Evolutionary conservation across 2,329 filamentous ascomycete genomes (phyloP).

Genomic region (Pseudogymnoascus sp.): DNA sequence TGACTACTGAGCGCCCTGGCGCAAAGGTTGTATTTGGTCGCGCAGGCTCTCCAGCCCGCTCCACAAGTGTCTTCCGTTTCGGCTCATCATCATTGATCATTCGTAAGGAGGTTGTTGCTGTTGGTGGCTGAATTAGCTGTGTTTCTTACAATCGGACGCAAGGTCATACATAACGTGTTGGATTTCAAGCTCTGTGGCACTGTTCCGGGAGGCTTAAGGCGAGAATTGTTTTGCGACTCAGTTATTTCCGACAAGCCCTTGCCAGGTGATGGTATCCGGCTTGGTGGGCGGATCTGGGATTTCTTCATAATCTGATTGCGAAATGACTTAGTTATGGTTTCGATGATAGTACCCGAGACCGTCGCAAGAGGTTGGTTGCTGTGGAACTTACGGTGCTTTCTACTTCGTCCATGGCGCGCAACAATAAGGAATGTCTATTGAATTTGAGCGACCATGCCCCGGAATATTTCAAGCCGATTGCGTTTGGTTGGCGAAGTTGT

Average conservation of each 20-base stretch:
- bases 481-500: constrained; percentile 4
- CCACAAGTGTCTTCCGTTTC: constrained; percentile 51
- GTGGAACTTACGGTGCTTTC: constrained; percentile 9
- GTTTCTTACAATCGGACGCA: constrained; percentile 4
- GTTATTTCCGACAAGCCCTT: constrained; percentile 44
- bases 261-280: constrained; percentile 22
- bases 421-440: constrained; percentile 1
- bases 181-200: constrained; percentile 5
- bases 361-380: background rate
- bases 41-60: constrained; percentile 35
- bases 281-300: constrained; percentile 23
- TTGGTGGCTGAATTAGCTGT: background rate
- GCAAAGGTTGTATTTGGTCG: constrained; percentile 1
- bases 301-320: constrained; percentile 19
- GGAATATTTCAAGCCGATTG: background rate
- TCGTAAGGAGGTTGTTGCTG: constrained; percentile 15
- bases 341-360: background rate
- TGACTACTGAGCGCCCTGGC: constrained; percentile 14
- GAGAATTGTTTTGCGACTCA: constrained; percentile 52
- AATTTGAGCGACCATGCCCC: background rate
- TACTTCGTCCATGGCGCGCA: constrained; percentile 7
- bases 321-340: constrained; percentile 7
- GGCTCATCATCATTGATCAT: constrained; percentile 45
- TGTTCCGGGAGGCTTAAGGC: constrained; percentile 32
- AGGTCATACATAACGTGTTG: constrained; percentile 7